These are phyloP conservation scores for Candida freyschussii DNA, from an alignment of 1,139 yeast species.

Conservation along the genomic window DNA sequence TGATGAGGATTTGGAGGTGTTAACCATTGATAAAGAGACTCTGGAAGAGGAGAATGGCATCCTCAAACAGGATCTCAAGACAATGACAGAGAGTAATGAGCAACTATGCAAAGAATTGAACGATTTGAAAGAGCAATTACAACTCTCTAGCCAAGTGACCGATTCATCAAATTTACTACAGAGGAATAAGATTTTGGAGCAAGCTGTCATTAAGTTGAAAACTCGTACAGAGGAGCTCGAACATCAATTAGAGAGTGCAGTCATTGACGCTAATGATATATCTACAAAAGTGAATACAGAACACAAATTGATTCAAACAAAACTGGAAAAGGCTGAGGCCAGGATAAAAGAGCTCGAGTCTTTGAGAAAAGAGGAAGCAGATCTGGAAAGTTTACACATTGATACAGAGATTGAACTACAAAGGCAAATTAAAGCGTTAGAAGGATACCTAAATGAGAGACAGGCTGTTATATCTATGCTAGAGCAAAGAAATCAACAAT, in stretches of 20 bases:
- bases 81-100: conserved; percentile 32
- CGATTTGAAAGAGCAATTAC: conserved; percentile 22
- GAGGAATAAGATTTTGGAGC: conserved; percentile 36
- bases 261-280: conserved; percentile 28
- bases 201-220: conserved; percentile 33
- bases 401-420: conserved; percentile 53
- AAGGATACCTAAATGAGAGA: conserved; percentile 29
- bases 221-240: conserved; percentile 29
- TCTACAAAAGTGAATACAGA: conserved; percentile 15
- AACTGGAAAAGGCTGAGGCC: conserved; percentile 37
- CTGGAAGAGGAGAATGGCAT: conserved; percentile 39
- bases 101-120: conserved; percentile 31
- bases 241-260: conserved; percentile 23
- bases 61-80: conserved; percentile 37
- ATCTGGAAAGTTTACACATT: conserved; percentile 54
- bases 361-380: conserved; percentile 53
- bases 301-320: conserved; percentile 26
- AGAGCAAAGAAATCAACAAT: conserved; percentile 5
- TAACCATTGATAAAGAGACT: conserved; percentile 50
- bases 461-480: conserved; percentile 5
- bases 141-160: conserved; percentile 9
- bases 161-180: conserved; percentile 17
- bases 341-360: conserved; percentile 48
- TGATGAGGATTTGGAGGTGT: conserved; percentile 46
- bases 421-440: conserved; percentile 38